These are phyloP conservation scores for Hypsizygus marmoreus DNA, from an alignment of 768 basidiomycete genomes.

Conservation along the genomic window DNA sequence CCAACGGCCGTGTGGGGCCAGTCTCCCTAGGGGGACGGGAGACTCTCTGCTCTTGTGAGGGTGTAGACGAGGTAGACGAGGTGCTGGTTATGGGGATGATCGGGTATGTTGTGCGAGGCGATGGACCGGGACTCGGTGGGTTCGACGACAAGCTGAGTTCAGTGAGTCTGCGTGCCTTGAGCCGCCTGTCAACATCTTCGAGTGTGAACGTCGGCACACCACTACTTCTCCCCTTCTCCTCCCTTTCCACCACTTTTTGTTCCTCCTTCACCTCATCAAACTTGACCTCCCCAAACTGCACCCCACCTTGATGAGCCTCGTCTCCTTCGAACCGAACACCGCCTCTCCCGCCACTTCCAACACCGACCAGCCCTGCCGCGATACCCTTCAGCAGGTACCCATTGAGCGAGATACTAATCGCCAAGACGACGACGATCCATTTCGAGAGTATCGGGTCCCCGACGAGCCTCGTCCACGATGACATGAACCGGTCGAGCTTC, in stretches of 20 bases:
- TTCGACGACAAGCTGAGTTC: background rate
- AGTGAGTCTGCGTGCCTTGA: constrained; percentile 36
- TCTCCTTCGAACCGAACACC: constrained; percentile 27
- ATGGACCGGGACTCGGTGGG: background rate
- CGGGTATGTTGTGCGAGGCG: background rate
- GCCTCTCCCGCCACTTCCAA: constrained; percentile 19
- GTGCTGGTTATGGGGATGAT: constrained; percentile 10
- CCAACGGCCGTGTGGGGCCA: constrained; percentile 52
- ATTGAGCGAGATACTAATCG: constrained; percentile 85
- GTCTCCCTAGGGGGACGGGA: constrained; percentile 4
- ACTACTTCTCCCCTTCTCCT: background rate
- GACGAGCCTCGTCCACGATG: constrained; percentile 85
- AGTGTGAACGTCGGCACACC: constrained; percentile 45
- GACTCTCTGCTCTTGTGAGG: constrained; percentile 8
- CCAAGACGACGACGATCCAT: constrained; percentile 90
- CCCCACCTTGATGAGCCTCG: too few species aligned
- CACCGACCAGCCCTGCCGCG: constrained; percentile 53
- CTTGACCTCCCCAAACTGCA: constrained; percentile 18
- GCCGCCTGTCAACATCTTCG: constrained; percentile 55
- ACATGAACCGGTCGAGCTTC: constrained; percentile 84
- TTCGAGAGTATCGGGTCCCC: constrained; percentile 94
- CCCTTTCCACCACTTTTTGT: constrained; percentile 7
- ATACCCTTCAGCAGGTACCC: constrained; percentile 91
- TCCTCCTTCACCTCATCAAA: constrained; percentile 15
- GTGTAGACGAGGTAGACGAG: constrained; percentile 7